These are phyloP conservation scores for Penicillium sp. DNA, from an alignment of 2,329 filamentous ascomycete genomes.

Conservation along the genomic window DNA sequence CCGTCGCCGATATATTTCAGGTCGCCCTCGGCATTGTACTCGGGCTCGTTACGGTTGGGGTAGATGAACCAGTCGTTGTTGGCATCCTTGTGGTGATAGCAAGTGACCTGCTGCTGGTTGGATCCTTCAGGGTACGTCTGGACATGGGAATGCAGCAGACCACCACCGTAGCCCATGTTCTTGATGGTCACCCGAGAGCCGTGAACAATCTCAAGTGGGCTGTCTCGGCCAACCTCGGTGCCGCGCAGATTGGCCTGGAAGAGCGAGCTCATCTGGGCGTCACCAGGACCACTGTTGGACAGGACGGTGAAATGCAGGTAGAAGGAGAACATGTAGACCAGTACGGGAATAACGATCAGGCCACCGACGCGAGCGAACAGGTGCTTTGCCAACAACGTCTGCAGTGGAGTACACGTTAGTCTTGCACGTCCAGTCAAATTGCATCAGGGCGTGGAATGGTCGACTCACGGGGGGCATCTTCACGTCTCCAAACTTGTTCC, in stretches of 20 bases:
- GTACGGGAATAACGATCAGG: constrained; percentile 78
- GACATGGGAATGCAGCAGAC: constrained; percentile 90
- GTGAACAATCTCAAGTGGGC: constrained; percentile 82
- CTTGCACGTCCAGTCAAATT: too few relatives aligned
- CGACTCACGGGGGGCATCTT: constrained; percentile 74
- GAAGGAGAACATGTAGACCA: constrained; percentile 95
- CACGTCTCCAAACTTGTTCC: constrained; percentile 93
- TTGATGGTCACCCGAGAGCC: constrained; percentile 90
- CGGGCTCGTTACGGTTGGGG: constrained; percentile 72
- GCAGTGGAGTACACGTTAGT: constrained; percentile 23
- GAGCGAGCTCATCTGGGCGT: constrained; percentile 99
- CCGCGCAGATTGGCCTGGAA: constrained; percentile 96
- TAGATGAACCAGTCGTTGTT: constrained; percentile 99
- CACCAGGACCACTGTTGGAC: constrained; percentile 87
- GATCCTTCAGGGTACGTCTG: constrained; percentile 96
- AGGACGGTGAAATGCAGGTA: constrained; percentile 90
- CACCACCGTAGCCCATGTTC: constrained; percentile 99
- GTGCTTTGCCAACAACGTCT: constrained; percentile 67
- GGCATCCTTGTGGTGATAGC: constrained; percentile 98
- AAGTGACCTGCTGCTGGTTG: constrained; percentile 90
- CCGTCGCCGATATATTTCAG: constrained; percentile 71
- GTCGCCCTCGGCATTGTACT: constrained; percentile 66
- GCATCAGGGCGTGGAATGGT: too few relatives aligned
- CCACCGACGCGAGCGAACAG: constrained; percentile 73
- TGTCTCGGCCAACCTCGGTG: constrained; percentile 89